Base-by-base conservation (phyloP, 2,329 filamentous ascomycete genomes). In the Cryoendolithus antarcticus region DNA sequence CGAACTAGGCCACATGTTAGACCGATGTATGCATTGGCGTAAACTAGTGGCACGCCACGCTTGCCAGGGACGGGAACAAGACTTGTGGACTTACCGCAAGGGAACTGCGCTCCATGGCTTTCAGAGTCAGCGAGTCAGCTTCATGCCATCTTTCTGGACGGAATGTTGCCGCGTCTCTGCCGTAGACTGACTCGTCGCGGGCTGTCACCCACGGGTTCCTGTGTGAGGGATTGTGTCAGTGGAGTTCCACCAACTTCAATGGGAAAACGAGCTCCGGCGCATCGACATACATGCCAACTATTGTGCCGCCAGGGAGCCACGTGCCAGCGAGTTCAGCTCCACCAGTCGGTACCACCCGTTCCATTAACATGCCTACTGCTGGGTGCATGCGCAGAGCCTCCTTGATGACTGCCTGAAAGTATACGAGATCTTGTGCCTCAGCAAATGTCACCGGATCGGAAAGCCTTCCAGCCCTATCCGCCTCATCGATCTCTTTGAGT, bases 111-210 rank as follows among this genome's bases (percentile, higher is more conserved):
- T 46, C 42, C 45, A 46, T 47, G 12, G 35, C 9, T 32, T 42
- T 41, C 37, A 45, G 32, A 8, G 39, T 6, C 32, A 38, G n/a
- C 12, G 40, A 41, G 11, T 41, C 41, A 7, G 43, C 34, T 13
- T 60, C 56, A 2, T 69, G 44, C 67, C 67, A 71, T 13, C 68
- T 50, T 41, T 69, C 65, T 0, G 67, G 67, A 12, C 51, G 45
- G 43, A 62, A 71, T 3, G 37, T 30, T 0, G 53, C 47, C 19
- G 51, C 50, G 34, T 54, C 51, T 10, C 43, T 21, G 39, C 50
- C 51, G 37, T 64, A 71, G 4, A 69, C 52, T 0, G 48, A 44
- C 4, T 48, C 47, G 34, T 68, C 56, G 11, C 56, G 53, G 15
- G 69, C 63, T 1, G 67, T 41, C 1, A 65, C 62, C 57, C 63